phyloP scores from a whole-genome alignment of 2,329 filamentous ascomycete genomes.

The Coniochaeta pulveracea region DNA sequence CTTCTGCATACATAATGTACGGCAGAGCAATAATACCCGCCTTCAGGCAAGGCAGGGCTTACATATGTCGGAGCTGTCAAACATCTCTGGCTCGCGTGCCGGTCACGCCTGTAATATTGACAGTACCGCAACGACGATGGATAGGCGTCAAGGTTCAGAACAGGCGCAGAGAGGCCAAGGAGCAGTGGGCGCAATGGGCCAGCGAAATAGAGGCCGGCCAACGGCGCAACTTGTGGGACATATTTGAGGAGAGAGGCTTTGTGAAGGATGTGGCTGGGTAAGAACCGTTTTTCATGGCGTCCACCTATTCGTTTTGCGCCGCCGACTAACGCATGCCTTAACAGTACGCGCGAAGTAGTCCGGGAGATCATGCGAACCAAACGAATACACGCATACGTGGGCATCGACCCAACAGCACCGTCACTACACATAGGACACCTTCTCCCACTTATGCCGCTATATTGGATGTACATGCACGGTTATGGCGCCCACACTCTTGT shows the following conservation, averaged over 20 bases:
- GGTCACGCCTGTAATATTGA: background rate
- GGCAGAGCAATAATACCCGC: conserved; percentile 1
- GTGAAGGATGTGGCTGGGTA: conserved; percentile 68
- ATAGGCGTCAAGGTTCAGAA: conserved; percentile 28
- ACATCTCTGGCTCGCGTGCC: conserved; percentile 5
- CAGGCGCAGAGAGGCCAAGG: conserved; percentile 29
- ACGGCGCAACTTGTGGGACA: conserved; percentile 42
- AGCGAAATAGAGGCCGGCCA: conserved; percentile 36
- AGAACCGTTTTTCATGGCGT: too few species aligned
- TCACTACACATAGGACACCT: conserved; percentile 76
- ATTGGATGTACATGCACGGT: conserved; percentile 74
- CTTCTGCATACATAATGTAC: background rate
- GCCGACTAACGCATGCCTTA: too few species aligned
- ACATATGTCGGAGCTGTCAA: conserved; percentile 9
- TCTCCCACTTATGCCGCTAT: conserved; percentile 70
- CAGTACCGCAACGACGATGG: conserved; percentile 18
- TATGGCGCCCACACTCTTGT: conserved; percentile 56
- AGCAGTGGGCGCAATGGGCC: conserved; percentile 36
- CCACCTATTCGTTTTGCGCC: too few species aligned
- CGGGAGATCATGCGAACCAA: conserved; percentile 52
- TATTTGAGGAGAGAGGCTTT: conserved; percentile 61
- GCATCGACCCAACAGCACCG: conserved; percentile 70
- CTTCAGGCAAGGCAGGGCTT: background rate
- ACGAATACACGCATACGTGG: conserved; percentile 65
- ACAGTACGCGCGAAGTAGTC: conserved; percentile 38